A percentile compares a stretch with the other conserved stretches of the same genome.
These are phyloP conservation scores for Ogataea paradorogensis DNA, from an alignment of 805 yeast genomes.

Conservation along the genomic window DNA sequence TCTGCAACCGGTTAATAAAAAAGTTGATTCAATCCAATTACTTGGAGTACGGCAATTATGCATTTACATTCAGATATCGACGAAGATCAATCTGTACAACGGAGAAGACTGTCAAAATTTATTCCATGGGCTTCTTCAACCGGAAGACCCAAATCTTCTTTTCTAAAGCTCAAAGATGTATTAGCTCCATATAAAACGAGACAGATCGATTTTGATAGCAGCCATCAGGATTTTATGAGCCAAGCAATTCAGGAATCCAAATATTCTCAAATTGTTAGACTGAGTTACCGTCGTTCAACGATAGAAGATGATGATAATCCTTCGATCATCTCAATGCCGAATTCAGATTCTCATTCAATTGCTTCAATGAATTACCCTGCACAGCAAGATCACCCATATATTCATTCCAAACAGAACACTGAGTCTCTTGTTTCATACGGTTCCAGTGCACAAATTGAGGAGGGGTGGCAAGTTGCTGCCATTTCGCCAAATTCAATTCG, in stretches of 20 bases:
- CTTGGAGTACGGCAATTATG: slow-evolving; percentile 1
- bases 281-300: slow-evolving; percentile 2
- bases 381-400: too few species aligned
- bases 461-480: not conserved
- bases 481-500: not conserved
- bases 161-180: slow-evolving; percentile 3
- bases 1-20: slow-evolving; percentile 2
- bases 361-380: not conserved
- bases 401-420: not conserved
- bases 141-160: not conserved
- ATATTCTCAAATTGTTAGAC: slow-evolving; percentile 10
- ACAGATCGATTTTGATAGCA: slow-evolving; percentile 2
- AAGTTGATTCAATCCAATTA: not conserved
- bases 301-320: not conserved
- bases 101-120: not conserved
- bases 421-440: slow-evolving; percentile 1
- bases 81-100: not conserved
- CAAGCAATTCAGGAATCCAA: slow-evolving; percentile 3
- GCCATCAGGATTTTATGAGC: slow-evolving; percentile 4
- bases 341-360: not conserved
- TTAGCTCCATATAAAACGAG: slow-evolving; percentile 7
- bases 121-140: not conserved
- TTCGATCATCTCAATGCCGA: not conserved
- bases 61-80: not conserved
- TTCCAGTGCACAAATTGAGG: slow-evolving; percentile 1